These are phyloP conservation scores for Medicago arabica DNA, from an alignment of 306 rosid species.

Conservation along the genomic window DNA sequence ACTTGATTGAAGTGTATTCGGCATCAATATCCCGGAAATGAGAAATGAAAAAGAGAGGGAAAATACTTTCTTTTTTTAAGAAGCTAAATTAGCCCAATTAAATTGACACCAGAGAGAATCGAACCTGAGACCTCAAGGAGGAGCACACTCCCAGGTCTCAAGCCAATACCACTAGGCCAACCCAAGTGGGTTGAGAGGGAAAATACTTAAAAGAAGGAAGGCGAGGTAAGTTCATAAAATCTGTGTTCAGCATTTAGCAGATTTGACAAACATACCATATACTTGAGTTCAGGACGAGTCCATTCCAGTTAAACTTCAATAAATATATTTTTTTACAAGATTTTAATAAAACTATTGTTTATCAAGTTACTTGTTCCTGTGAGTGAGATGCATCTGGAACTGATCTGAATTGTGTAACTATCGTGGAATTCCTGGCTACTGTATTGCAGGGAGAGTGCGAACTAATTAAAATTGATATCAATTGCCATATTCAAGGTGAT, in stretches of 20 bases:
- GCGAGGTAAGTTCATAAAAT: constrained; percentile 13
- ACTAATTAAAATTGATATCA: constrained; percentile 85
- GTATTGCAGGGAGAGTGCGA: constrained; percentile 82
- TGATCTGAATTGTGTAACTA: constrained; percentile 30
- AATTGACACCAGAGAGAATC: too few species aligned
- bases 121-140: too few species aligned
- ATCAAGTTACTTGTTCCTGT: constrained; percentile 23
- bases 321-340: background rate
- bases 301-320: background rate
- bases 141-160: too few species aligned
- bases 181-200: too few species aligned
- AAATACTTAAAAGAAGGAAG: constrained; percentile 8
- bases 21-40: constrained; percentile 24
- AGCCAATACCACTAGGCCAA: too few species aligned
- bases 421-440: constrained; percentile 37
- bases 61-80: too few species aligned
- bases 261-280: constrained; percentile 31
- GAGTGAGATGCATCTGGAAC: constrained; percentile 15
- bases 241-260: constrained; percentile 29
- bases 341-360: background rate
- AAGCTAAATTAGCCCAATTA: too few species aligned
- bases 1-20: constrained; percentile 28
- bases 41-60: constrained; percentile 1
- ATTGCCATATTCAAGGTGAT: constrained; percentile 91
- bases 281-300: constrained; percentile 30